Evolutionary conservation across 1,139 yeast genomes (phyloP).

Genomic region (Meyerozyma athensensis): DNA sequence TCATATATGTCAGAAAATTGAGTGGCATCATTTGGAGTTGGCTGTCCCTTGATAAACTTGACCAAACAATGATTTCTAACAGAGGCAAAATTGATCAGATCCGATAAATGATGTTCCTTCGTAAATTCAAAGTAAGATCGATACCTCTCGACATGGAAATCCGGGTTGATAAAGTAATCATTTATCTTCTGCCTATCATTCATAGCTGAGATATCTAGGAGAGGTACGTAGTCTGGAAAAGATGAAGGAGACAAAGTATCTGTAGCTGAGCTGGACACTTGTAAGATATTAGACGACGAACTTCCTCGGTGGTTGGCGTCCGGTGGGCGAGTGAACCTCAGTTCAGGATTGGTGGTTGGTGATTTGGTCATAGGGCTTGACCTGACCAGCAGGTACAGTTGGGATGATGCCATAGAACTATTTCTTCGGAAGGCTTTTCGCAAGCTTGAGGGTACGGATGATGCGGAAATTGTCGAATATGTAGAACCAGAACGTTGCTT

Average conservation of each 20-base stretch:
- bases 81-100: slow-evolving; percentile 39
- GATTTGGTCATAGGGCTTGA: not conserved
- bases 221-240: slow-evolving; percentile 16
- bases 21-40: slow-evolving; percentile 3
- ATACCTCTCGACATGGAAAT: slow-evolving; percentile 31
- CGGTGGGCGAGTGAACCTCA: not conserved
- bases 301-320: not conserved
- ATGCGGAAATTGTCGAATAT: slow-evolving; percentile 1
- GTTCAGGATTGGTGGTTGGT: not conserved
- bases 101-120: slow-evolving; percentile 30
- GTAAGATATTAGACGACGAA: not conserved
- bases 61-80: slow-evolving; percentile 35
- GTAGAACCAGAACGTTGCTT: not conserved
- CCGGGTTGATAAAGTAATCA: slow-evolving; percentile 22
- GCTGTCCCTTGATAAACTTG: slow-evolving; percentile 26
- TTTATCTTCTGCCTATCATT: slow-evolving; percentile 24
- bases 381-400: slow-evolving; percentile 2
- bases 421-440: slow-evolving; percentile 2
- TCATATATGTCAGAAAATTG: slow-evolving; percentile 18
- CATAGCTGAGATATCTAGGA: slow-evolving; percentile 21
- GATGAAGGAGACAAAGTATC: not conserved
- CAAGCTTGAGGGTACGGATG: slow-evolving; percentile 3
- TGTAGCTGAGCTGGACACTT: not conserved
- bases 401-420: slow-evolving; percentile 1
- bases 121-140: slow-evolving; percentile 31